phyloP scores from a whole-genome alignment of 805 yeast species.

The Candida vartiovaarae region DNA sequence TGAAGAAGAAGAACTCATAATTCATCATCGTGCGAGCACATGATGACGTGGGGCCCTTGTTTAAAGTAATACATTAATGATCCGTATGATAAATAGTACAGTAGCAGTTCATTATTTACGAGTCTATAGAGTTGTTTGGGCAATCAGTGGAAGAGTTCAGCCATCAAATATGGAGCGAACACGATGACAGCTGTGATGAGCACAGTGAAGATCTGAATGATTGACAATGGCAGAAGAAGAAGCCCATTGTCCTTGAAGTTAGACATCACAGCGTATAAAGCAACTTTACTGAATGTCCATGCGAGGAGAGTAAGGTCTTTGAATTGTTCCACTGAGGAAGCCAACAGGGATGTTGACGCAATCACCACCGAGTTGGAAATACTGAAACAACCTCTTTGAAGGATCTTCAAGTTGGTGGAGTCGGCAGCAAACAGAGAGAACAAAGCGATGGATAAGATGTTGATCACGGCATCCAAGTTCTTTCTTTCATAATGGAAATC shows the following conservation, averaged over 20 bases:
- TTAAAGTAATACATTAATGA: constrained; percentile 9
- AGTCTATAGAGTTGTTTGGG: no score
- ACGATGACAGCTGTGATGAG: constrained; percentile 69
- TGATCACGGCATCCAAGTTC: constrained; percentile 72
- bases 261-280: constrained; percentile 69
- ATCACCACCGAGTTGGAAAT: constrained; percentile 79
- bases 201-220: constrained; percentile 61
- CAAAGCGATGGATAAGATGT: constrained; percentile 84
- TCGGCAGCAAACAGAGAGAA: constrained; percentile 90
- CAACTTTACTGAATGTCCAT: constrained; percentile 86
- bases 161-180: constrained; percentile 65
- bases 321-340: constrained; percentile 73
- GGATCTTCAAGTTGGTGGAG: constrained; percentile 48
- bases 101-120: no score
- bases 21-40: no score
- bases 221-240: constrained; percentile 59
- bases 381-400: constrained; percentile 87
- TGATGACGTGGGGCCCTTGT: no score
- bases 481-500: constrained; percentile 78
- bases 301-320: constrained; percentile 69
- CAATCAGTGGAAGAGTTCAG: constrained; percentile 17
- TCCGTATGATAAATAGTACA: neutral
- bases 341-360: constrained; percentile 76
- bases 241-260: constrained; percentile 64
- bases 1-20: no score